Evolutionary conservation across 768 basidiomycete genomes (phyloP).

Genomic region (Daedaleopsis sinensis): DNA sequence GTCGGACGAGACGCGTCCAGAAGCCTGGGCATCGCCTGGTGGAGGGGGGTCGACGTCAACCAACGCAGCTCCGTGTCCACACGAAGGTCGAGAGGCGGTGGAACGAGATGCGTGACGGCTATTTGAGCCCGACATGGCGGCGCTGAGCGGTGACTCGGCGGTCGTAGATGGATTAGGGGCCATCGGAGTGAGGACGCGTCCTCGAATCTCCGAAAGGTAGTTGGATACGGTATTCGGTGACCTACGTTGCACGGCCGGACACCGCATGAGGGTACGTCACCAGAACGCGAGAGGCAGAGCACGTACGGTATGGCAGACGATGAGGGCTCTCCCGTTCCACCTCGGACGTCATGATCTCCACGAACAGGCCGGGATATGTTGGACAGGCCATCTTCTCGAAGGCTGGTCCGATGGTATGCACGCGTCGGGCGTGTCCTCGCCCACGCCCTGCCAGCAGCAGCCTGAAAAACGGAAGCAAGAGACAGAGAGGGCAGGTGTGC

Average conservation of each 20-base stretch:
- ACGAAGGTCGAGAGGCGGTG: background rate
- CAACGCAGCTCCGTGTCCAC: background rate
- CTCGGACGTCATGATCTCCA: slow-evolving; percentile 1
- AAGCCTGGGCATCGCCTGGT: background rate
- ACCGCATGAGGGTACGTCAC: background rate
- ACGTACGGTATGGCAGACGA: slow-evolving; percentile 10
- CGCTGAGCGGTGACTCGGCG: background rate
- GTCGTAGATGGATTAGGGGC: background rate
- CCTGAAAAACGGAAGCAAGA: slow-evolving; percentile 47
- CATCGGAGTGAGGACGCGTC: background rate
- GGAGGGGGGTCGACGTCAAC: slow-evolving; percentile 10
- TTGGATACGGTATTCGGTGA: background rate
- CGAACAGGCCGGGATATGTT: slow-evolving; percentile 1
- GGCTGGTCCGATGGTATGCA: slow-evolving; percentile 19
- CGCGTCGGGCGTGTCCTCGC: slow-evolving; percentile 29
- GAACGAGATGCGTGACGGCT: background rate
- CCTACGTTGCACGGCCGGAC: background rate
- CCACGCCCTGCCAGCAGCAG: slow-evolving; percentile 54
- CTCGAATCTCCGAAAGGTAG: background rate
- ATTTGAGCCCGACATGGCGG: background rate
- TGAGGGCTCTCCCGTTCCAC: slow-evolving; percentile 5
- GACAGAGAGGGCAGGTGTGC: slow-evolving; percentile 24
- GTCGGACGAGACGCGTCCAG: background rate
- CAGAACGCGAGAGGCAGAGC: background rate
- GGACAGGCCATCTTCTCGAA: slow-evolving; percentile 8